Base-by-base conservation (phyloP, 345 rosid genomes). In the Aurinia saxatilis region DNA sequence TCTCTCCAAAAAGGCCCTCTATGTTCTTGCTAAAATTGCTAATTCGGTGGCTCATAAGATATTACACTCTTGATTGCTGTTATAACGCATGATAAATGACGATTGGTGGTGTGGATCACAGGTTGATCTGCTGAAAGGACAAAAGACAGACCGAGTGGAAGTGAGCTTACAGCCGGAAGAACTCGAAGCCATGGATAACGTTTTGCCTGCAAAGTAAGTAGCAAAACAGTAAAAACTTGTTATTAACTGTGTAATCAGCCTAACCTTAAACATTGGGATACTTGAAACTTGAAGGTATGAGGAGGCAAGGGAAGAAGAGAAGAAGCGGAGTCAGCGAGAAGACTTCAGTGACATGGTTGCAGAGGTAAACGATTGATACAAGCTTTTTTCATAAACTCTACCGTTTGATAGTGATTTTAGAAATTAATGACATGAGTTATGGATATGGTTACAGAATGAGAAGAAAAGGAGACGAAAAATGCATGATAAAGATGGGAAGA, bases 261-360 rank as follows among this genome's bases (percentile, higher is more conserved):
- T 45, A 27, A 27, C 31, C 7, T n/a, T 27, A 1, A 27, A 5
- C 10, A 10, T 12, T 15, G 41, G 21, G 54, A 21, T 60, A 41
- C 42, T 50, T 18, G 35, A 71, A 93, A 41, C 42, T 50, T 18
- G 35, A 71, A 93, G 99, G 78, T 95, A 90, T 5, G 97, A 88
- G 82, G 99, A 90, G 78, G 99, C 99, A 18, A 80, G 99, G 62
- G 97, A 95, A 66, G 97, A 90, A 71, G 99, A 88, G 81, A 95
- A 95, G 66, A 48, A 74, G 36, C 95, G 95, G 17, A 95, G 84
- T 77, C 93, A 90, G 68, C 86, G 80, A n/a, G 96, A 84, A 70
- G 96, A 95, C 60, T 90, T 95, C 75, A 90, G 97, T 67, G 97
- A 95, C 73, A 95, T 95, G 99, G 99, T 95, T 29, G 91, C 95